These are phyloP conservation scores for Sporothrix brasiliensis DNA, from an alignment of 2,329 filamentous ascomycete species.

Conservation along the genomic window DNA sequence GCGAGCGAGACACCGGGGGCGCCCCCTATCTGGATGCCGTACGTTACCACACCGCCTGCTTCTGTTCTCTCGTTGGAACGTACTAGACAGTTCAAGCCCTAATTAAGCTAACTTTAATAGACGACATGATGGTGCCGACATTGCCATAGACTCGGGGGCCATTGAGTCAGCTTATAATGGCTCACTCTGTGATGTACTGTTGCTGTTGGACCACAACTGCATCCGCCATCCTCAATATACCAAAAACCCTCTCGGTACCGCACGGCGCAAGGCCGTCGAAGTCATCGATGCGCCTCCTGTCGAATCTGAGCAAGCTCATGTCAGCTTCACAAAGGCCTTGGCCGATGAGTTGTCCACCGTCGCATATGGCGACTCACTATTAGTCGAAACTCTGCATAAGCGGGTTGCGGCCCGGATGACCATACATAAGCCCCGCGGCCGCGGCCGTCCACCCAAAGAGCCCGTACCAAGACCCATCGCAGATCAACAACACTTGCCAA, in stretches of 20 bases:
- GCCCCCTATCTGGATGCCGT: conserved; percentile 34
- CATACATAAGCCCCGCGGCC: conserved; percentile 29
- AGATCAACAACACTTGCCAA: conserved; percentile 32
- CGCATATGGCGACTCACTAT: conserved; percentile 13
- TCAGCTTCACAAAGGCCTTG: conserved; percentile 33
- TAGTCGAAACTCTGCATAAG: conserved; percentile 26
- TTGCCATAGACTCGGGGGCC: conserved; percentile 27
- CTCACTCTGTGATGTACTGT: conserved; percentile 33
- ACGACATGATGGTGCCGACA: conserved; percentile 5
- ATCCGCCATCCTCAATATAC: background rate
- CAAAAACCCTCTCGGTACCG: background rate
- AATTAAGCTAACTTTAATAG: conserved; percentile 17
- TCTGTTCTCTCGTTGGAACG: background rate
- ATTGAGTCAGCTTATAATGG: conserved; percentile 34
- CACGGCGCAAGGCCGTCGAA: conserved; percentile 33
- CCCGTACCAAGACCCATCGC: background rate
- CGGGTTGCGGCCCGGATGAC: conserved; percentile 32
- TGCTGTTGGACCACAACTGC: conserved; percentile 34
- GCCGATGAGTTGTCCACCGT: conserved; percentile 32
- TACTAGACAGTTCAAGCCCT: background rate
- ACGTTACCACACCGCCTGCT: conserved; percentile 19
- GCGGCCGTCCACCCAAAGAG: conserved; percentile 35
- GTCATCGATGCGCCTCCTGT: conserved; percentile 31
- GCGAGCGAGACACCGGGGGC: conserved; percentile 24
- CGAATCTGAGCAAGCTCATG: conserved; percentile 20